Base-by-base conservation (phyloP, 2,329 filamentous ascomycete genomes). In the Lachnellula suecica region DNA sequence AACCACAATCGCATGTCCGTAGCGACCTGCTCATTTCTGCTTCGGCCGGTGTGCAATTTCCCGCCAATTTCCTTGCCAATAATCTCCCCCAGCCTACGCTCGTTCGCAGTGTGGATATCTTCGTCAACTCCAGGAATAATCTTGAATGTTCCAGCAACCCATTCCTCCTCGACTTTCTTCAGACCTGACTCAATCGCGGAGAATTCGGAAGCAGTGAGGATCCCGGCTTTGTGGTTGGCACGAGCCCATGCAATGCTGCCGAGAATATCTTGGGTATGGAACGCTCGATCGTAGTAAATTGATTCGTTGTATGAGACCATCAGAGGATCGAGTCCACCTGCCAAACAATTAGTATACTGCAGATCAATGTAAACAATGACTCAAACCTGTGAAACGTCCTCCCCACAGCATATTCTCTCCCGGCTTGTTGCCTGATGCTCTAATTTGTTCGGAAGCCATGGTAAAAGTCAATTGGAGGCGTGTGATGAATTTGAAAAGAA, bases 1-100 rank as follows among this genome's bases (percentile, higher is more conserved):
- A 96, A 73, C 91, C 91, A 97, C 69, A 96, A 76, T 56, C 91
- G 85, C 88, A 96, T 93, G 65, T 96, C 91, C 20, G 87, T 92
- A 44, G 86, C 91, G 51, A 96, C 84, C 73, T 96, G 91, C 72
- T 97, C 91, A 66, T 96, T 96, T 62, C 91, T 82, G 70, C 87
- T 92, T 47, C 92, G 86, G 40, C 87, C 87, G 2, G 91, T 96
- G 72, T 96, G 92, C 52, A 96, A 81, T 75, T 96, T 96, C 22
- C 92, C 91, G 1, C 87, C 90, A 52, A 88, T 84, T 23, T 91
- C 83, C 70, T 88, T 92, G 64, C 91, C 90, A 57, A 96, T 92
- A 57, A 96, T 80, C 75, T 96, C 91, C 47, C 89, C 87, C 2
- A 90, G 72, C 2, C 87, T 81, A 49, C 87, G 83, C 71, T 88